These are phyloP conservation scores for Diaporthe velutina DNA, from an alignment of 2,329 filamentous ascomycete genomes.

Conservation along the genomic window DNA sequence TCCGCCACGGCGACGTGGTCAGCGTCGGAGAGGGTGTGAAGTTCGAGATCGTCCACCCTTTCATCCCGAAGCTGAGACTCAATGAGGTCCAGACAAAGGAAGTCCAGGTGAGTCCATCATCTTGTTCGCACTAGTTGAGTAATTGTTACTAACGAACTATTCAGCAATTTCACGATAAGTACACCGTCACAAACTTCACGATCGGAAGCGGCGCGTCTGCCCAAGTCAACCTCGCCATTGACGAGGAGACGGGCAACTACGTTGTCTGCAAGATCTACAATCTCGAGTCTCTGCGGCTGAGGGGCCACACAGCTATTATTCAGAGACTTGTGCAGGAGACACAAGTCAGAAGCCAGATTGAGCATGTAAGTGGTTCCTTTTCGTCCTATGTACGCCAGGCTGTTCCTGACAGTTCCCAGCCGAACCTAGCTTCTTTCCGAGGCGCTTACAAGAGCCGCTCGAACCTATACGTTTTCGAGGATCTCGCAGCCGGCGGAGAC, in stretches of 20 bases:
- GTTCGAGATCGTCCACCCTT: conserved; percentile 51
- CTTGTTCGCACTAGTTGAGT: too few species aligned
- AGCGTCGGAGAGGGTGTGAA: conserved; percentile 52
- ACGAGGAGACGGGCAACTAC: conserved; percentile 67
- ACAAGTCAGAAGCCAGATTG: conserved; percentile 64
- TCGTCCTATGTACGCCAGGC: neutral
- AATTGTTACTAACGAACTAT: conserved; percentile 38
- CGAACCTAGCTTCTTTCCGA: conserved; percentile 66
- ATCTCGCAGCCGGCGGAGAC: conserved; percentile 68
- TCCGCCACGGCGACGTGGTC: conserved; percentile 65
- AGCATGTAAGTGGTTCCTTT: conserved; percentile 61
- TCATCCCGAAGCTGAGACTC: conserved; percentile 37
- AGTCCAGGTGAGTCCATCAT: conserved; percentile 46
- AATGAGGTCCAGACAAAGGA: conserved; percentile 50
- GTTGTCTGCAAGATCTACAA: conserved; percentile 78
- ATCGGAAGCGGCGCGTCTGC: conserved; percentile 68
- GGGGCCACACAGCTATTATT: conserved; percentile 43
- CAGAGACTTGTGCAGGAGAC: conserved; percentile 61
- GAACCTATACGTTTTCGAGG: conserved; percentile 68
- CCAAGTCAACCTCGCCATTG: conserved; percentile 65
- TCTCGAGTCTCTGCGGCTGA: conserved; percentile 52
- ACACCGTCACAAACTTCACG: conserved; percentile 60
- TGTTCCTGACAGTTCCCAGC: conserved; percentile 51
- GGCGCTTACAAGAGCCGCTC: conserved; percentile 63
- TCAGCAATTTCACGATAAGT: conserved; percentile 61